Evolutionary conservation across 495 filamentous ascomycete species (phyloP).

Genomic region (Penicillium antarcticum): DNA sequence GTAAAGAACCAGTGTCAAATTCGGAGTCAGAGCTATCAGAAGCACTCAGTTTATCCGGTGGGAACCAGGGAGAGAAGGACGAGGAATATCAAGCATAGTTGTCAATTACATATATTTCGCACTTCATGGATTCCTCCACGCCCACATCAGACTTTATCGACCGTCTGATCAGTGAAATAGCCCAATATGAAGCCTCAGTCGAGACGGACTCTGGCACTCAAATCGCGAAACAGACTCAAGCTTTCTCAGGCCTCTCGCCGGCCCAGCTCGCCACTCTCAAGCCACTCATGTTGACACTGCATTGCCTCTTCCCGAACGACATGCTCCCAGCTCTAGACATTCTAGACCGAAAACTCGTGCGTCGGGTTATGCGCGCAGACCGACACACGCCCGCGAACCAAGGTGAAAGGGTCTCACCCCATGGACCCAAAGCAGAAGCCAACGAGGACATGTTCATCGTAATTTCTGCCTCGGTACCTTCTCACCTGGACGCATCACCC

Average conservation of each 20-base stretch:
- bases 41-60: no score
- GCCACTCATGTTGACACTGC: constrained; percentile 48
- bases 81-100: background rate
- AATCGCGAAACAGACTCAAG: background rate
- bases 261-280: constrained; percentile 25
- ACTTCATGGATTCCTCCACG: constrained; percentile 1
- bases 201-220: background rate
- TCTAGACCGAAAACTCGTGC: constrained; percentile 70
- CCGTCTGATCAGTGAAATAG: constrained; percentile 23
- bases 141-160: constrained; percentile 24
- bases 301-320: constrained; percentile 52
- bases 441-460: constrained; percentile 32
- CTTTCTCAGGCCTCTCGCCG: constrained; percentile 17
- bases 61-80: background rate
- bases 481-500: constrained; percentile 22
- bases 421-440: background rate
- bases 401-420: no score
- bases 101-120: background rate
- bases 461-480: constrained; percentile 44
- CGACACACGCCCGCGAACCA: constrained; percentile 1
- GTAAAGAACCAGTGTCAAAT: no score
- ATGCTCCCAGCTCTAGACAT: constrained; percentile 77
- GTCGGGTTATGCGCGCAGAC: constrained; percentile 25
- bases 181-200: background rate
- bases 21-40: no score